Evolutionary conservation across 2,329 filamentous ascomycete genomes (phyloP), one percentile per base, ranked within the genome.

Genomic region (Hymenoscyphus fructigenus): DNA sequence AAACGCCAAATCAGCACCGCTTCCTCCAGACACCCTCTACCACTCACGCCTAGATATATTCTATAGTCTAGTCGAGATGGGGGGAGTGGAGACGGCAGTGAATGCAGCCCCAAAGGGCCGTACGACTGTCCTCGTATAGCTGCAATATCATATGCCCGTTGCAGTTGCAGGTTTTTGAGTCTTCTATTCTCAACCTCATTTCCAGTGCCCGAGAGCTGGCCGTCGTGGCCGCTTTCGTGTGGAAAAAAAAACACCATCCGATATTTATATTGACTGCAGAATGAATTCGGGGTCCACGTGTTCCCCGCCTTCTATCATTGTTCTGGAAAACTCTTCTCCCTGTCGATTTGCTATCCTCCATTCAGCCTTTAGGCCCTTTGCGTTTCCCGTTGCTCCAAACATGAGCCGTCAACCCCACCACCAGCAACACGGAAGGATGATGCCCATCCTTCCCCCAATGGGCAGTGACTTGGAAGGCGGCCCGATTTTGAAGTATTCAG

Each of bases 241-340:
- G n/a, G n/a, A n/a, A n/a, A n/a, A n/a, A 2, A 14, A 28, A 55
- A 53, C 57, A 26, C 32, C 34, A 36, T 36, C 10, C 10, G 3
- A 28, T 28, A 6, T n/a, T 50, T 36, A 59, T 53, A 59, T 59
- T 50, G 41, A 53, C 34, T 53, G 56, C 38, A 63, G 26, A 41
- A 55, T 36, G 56, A 44, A n/a, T 29, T 53, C 23, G n/a, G n/a
- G 34, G 44, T 50, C 57, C 62, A 64, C 62, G 62, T 64, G 62
- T 60, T 28, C 57, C 34, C 29, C 38, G 41, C 28, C 61, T 63
- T 60, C 58, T 32, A 60, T 20, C 28, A 26, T 20, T 41, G 47
- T 64, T 64, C 62, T 64, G 29, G 62, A 64, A 64, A 41, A 47
- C 32, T 55, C 20, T 57, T 57, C 29, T 28, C 55, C 32, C 17